Evolutionary conservation across 495 filamentous ascomycete species (phyloP), one percentile per base, ranked within the genome.

Genomic region (Penicillium simplicissimum): DNA sequence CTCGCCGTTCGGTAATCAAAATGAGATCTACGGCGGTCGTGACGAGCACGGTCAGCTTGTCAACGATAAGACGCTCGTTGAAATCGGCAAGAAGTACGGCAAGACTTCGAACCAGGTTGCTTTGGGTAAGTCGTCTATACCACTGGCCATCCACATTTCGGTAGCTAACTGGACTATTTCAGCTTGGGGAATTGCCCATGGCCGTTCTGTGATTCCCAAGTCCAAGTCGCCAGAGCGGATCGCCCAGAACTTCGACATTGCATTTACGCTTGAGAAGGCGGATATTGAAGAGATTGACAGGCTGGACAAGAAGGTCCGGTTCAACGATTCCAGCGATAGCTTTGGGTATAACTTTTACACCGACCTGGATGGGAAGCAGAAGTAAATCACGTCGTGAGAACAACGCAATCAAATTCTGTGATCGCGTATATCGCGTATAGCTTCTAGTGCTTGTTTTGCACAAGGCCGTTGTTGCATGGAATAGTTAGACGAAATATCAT

Each of bases 1-100:
- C 70, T 87, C 83, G 15, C 87, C 88, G 2, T 87, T 92, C 34
- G 90, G 87, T 37, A 91, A 92, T 68, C 84, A 85, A 70, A 91
- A 91, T 66, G 75, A 81, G 51, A 75, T 83, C 21, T 92, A 91
- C 65, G 68, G 76, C 25, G 68, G 62, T 3, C 81, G 75, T 11
- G 72, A 77, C 54, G 73, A 79, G 23, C 70, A 84, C 63, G 79
- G 74, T 1, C 83, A 84, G 63, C 59, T 89, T 17, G 85, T 88
- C 58, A 81, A 90, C 8, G 86, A 90, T 49, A 82, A 86, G 0
- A 76, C 81, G 1, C 72, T 90, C 33, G 76, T 76, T 13, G 79
- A 85, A 42, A 80, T 91, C 57, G 88, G 84, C 4, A 79, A 85
- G 74, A 85, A 84, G 62, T 82, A 90, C 62, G 74, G 77, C 55